Evolutionary conservation across 768 basidiomycete species (phyloP), one percentile per base, ranked within the genome.

Genomic region (Lentinula edodes): DNA sequence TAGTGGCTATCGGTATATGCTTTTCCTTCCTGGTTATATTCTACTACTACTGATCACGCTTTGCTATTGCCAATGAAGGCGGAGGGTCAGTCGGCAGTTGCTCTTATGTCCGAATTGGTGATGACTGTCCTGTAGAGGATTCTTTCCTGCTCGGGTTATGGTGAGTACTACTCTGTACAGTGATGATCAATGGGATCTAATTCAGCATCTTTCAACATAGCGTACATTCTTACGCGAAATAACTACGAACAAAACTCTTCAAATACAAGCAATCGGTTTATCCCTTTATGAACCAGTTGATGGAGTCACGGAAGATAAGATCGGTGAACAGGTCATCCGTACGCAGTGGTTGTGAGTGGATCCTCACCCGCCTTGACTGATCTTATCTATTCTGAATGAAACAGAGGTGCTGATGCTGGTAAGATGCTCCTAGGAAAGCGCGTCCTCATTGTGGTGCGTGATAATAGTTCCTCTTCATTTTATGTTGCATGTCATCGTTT

Each of bases 251-350:
- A 85, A 84, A 66, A 88, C 91, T 61, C 86, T 98, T 56, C 91
- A 93, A 52, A 97, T 98, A 65, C 92, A 95, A 72, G 96, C 97
- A 5, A 98, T 99, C 65, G 95, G 97, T 2, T 84, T 99, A 36
- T 95, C 94, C 5, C 80, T 99, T 3, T 99, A 99, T 67, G 97
- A 99, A 72, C 85, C 90, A 32, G 79, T 98, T 16, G 87, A 87
- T 5, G 92, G 88, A 16, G 83, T 85, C 3, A 85, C 85, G 1
- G 85, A 74, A 34, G 86, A 93, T 66, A 83, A 88, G 71, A 81
- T 94, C 55, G 91, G 91, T 53, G 82, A 77, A 62, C 88, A 97
- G 71, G 93, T 99, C 65, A 79, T 97, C 67, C 84, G 95, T 59
- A 99, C 95, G 15, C 97, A 99, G 74, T 99, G 97, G 97, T 78